These are phyloP conservation scores for Barnettozyma pratensis DNA, from an alignment of 805 yeast genomes.

Conservation along the genomic window DNA sequence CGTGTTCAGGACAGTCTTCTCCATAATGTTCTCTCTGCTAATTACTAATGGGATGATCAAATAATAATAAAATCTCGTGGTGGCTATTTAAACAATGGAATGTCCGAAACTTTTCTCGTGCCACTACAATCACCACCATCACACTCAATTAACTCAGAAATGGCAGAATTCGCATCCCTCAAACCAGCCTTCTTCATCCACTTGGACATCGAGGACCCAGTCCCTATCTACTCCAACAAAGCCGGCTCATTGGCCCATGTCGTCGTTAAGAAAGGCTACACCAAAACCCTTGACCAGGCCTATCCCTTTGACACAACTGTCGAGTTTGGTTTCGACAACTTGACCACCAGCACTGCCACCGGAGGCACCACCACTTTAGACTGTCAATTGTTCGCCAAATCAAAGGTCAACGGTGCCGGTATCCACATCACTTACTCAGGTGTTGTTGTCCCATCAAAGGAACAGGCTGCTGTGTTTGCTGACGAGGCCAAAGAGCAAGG, in stretches of 20 bases:
- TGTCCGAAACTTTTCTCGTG: neutral
- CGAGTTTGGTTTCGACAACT: slow-evolving; percentile 42
- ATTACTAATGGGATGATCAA: neutral
- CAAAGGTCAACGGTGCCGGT: slow-evolving; percentile 36
- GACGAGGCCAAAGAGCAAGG: slow-evolving; percentile 28
- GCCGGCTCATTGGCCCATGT: slow-evolving; percentile 27
- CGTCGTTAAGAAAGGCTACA: slow-evolving; percentile 30
- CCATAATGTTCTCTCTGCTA: neutral
- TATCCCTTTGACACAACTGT: slow-evolving; percentile 36
- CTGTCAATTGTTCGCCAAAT: slow-evolving; percentile 44
- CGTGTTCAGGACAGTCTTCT: neutral
- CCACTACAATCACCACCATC: neutral
- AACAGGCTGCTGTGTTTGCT: slow-evolving; percentile 31
- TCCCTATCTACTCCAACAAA: slow-evolving; percentile 23
- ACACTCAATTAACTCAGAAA: neutral
- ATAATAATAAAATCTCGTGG: neutral
- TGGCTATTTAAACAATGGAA: neutral
- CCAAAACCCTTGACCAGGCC: slow-evolving; percentile 31
- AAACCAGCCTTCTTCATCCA: slow-evolving; percentile 36
- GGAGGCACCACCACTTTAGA: slow-evolving; percentile 36
- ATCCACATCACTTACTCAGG: slow-evolving; percentile 45
- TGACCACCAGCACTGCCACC: slow-evolving; percentile 29
- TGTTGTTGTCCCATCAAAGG: slow-evolving; percentile 35
- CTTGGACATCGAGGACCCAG: slow-evolving; percentile 31
- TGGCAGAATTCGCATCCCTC: slow-evolving; percentile 8